phyloP scores from a whole-genome alignment of 139 green algal genomes.

The Microglena sp. region DNA sequence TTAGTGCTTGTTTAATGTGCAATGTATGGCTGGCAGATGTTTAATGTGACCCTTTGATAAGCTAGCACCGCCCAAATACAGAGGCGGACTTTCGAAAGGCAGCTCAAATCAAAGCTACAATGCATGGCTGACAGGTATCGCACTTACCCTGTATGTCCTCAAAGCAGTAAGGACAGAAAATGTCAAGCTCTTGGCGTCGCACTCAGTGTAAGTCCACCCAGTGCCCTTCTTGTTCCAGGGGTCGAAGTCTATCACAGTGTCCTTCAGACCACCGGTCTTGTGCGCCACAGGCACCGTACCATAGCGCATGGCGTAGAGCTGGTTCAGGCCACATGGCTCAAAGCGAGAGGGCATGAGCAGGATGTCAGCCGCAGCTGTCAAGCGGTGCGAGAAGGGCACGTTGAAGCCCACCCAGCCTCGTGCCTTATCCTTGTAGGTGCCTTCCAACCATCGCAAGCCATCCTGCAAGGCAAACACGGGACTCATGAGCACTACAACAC shows the following conservation, averaged over 20 bases:
- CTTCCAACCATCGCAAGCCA: conserved; percentile 56
- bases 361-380: conserved; percentile 65
- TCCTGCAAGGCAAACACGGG: conserved; percentile 23
- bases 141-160: conserved; percentile 45
- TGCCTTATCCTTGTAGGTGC: conserved; percentile 43
- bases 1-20: no score
- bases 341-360: conserved; percentile 75
- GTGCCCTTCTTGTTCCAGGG: conserved; percentile 32
- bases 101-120: no score
- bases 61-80: no score
- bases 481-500: not conserved
- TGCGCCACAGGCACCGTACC: conserved; percentile 67
- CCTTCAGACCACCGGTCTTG: conserved; percentile 52
- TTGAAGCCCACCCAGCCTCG: conserved; percentile 88
- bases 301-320: conserved; percentile 76
- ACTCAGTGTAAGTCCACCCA: conserved; percentile 60
- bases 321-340: conserved; percentile 77
- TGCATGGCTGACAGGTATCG: no score
- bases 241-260: conserved; percentile 58
- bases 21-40: no score
- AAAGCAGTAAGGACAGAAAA: no score
- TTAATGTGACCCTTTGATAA: no score
- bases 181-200: no score
- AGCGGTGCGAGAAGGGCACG: conserved; percentile 67
- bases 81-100: no score